Percentiles rank a stretch among this genome's conserved stretches.
These are phyloP conservation scores for Nicotiana noctiflora DNA, from an alignment of 257 asterid genomes.

Conservation along the genomic window DNA sequence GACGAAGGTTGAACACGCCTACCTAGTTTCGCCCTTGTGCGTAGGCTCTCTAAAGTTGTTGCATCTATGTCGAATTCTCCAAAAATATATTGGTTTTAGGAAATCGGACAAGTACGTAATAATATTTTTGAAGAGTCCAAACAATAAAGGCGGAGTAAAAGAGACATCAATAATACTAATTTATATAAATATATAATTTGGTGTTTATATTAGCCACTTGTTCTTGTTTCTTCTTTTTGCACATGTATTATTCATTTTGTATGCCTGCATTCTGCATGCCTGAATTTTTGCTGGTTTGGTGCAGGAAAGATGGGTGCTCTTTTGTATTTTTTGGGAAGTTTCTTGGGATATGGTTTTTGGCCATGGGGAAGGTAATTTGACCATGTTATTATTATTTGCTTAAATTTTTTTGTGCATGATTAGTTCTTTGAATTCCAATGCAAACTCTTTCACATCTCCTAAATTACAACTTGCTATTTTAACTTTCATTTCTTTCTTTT, in stretches of 20 bases:
- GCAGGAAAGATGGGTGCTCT: slow-evolving; percentile 4
- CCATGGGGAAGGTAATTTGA: slow-evolving; percentile 11
- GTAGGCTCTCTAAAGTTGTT: no score
- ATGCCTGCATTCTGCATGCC: slow-evolving; percentile 10
- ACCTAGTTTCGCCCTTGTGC: no score
- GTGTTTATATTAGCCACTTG: background rate
- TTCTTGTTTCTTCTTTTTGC: background rate
- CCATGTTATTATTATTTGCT: background rate
- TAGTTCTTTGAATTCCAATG: slow-evolving; percentile 12
- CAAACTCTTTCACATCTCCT: background rate
- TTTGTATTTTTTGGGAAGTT: background rate
- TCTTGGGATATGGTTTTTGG: background rate
- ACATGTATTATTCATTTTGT: slow-evolving; percentile 10
- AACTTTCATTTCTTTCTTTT: no score
- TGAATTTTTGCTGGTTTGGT: background rate
- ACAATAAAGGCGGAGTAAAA: no score
- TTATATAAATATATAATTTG: no score
- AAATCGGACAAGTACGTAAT: no score
- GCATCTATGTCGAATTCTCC: background rate
- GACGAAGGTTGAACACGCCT: no score
- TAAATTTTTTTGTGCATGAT: background rate
- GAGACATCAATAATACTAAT: background rate
- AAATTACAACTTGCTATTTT: background rate
- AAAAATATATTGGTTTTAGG: no score
- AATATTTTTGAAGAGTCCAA: no score